phyloP scores from a whole-genome alignment of 2,329 filamentous ascomycete species.

The Chaetothyriales sp. region DNA sequence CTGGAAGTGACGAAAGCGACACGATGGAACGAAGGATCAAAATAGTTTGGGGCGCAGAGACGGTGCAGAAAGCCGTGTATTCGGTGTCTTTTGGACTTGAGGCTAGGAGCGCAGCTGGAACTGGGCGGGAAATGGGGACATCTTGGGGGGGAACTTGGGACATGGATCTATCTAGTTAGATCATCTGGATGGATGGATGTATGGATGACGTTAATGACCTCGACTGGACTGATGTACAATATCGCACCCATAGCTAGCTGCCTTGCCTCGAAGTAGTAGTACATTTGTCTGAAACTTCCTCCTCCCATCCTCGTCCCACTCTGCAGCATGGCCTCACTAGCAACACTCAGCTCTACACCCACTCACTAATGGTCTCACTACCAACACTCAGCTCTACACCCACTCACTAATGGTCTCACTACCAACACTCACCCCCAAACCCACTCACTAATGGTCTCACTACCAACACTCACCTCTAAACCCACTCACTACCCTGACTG shows the following conservation, averaged over 20 bases:
- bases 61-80: background rate
- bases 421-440: background rate
- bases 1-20: background rate
- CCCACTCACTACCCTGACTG: conserved; percentile 1
- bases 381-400: background rate
- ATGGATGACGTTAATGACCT: no score
- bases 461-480: background rate
- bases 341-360: background rate
- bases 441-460: background rate
- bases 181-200: background rate
- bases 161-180: background rate
- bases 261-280: no score
- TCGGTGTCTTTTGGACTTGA: background rate
- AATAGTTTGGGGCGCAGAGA: background rate
- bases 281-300: no score
- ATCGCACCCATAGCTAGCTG: no score
- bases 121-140: background rate
- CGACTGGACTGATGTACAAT: no score
- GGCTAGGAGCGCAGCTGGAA: background rate
- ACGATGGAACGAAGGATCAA: background rate
- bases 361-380: no score
- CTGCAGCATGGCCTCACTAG: background rate
- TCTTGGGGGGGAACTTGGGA: background rate
- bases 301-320: no score
- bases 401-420: no score